Evolutionary conservation across 1,139 yeast species (phyloP).

Genomic region (Candida labiduridarum): DNA sequence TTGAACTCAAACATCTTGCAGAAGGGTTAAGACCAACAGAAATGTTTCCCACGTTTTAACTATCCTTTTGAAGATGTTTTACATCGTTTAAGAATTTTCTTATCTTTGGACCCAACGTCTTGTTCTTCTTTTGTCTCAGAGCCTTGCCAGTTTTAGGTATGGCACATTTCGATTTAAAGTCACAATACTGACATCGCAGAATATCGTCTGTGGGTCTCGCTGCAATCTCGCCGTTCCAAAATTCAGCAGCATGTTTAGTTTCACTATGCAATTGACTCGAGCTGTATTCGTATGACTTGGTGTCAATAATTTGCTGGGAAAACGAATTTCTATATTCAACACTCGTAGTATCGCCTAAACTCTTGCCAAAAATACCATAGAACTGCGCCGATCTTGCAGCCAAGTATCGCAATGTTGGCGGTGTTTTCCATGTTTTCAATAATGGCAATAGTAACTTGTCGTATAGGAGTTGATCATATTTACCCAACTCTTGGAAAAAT

Average conservation of each 20-base stretch:
- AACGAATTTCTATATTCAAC: constrained; percentile 55
- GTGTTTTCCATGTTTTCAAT: constrained; percentile 47
- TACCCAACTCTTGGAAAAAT: constrained; percentile 13
- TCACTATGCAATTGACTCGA: constrained; percentile 25
- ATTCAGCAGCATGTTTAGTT: constrained; percentile 36
- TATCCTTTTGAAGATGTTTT: constrained; percentile 44
- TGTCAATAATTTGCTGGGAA: constrained; percentile 38
- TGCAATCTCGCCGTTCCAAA: constrained; percentile 57
- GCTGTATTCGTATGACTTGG: constrained; percentile 38
- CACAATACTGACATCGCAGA: constrained; percentile 55
- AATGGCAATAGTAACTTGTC: constrained; percentile 18
- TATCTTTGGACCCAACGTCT: constrained; percentile 18
- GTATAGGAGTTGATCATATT: constrained; percentile 19
- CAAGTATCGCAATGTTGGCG: constrained; percentile 59
- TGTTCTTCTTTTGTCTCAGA: constrained; percentile 3
- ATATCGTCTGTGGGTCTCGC: constrained; percentile 44
- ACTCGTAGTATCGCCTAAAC: constrained; percentile 37
- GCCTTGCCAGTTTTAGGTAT: constrained; percentile 27
- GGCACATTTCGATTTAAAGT: constrained; percentile 40
- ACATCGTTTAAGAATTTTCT: constrained; percentile 26
- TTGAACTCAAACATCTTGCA: constrained; percentile 36
- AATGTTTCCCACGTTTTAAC: constrained; percentile 22
- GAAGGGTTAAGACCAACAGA: constrained; percentile 36
- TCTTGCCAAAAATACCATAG: constrained; percentile 34
- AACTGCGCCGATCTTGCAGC: constrained; percentile 58